These are phyloP conservation scores for Brassica carinata DNA, from an alignment of 345 rosid genomes.

Conservation along the genomic window DNA sequence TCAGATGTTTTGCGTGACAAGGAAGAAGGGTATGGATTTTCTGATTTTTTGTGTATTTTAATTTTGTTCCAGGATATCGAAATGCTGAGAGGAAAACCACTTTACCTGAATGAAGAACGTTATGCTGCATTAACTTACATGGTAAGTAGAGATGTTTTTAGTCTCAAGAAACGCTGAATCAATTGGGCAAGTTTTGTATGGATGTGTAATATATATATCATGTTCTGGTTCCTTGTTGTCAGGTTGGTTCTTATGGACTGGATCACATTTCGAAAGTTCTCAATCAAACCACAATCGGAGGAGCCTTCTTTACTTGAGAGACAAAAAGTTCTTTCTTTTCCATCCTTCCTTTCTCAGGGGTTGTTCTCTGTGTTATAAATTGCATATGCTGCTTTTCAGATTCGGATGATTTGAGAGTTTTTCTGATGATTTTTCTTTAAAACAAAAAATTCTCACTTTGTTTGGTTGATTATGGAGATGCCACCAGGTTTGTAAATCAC, in stretches of 20 bases:
- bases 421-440: background rate
- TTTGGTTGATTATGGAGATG: slow-evolving; percentile 37
- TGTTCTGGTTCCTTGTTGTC: slow-evolving; percentile 7
- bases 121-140: slow-evolving; percentile 79
- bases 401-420: slow-evolving; percentile 5
- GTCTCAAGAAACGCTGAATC: slow-evolving; percentile 3
- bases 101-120: slow-evolving; percentile 92
- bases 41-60: background rate
- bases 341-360: slow-evolving; percentile 15
- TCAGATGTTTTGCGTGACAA: background rate
- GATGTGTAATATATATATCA: slow-evolving; percentile 1
- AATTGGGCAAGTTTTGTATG: background rate
- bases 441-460: background rate
- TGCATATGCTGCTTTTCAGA: slow-evolving; percentile 2
- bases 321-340: background rate
- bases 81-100: slow-evolving; percentile 80
- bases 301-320: slow-evolving; percentile 48
- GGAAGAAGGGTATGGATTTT: background rate
- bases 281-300: slow-evolving; percentile 69
- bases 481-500: slow-evolving; percentile 17
- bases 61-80: slow-evolving; percentile 62
- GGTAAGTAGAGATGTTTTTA: slow-evolving; percentile 50
- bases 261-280: slow-evolving; percentile 80
- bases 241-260: slow-evolving; percentile 98
- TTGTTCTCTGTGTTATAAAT: background rate